These are phyloP conservation scores for Ogataea nonfermentans DNA, from an alignment of 805 yeast species.

Conservation along the genomic window DNA sequence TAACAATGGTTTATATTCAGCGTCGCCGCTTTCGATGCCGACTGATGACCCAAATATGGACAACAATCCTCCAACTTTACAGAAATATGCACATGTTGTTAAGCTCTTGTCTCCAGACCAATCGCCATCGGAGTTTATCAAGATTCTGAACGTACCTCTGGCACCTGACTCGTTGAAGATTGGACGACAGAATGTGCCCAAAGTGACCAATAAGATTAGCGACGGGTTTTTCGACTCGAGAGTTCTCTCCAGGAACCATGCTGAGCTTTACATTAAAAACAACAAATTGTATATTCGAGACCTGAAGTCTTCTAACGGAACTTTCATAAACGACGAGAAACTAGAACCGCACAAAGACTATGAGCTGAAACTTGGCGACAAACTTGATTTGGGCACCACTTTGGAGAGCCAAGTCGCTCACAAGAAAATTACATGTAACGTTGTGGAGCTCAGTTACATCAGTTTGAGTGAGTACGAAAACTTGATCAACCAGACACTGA, in stretches of 20 bases:
- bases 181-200: slow-evolving; percentile 84
- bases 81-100: slow-evolving; percentile 53
- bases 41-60: slow-evolving; percentile 9
- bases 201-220: slow-evolving; percentile 55
- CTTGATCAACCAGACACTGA: slow-evolving; percentile 24
- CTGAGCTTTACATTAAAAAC: slow-evolving; percentile 74
- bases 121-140: slow-evolving; percentile 63
- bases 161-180: slow-evolving; percentile 80
- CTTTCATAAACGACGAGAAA: slow-evolving; percentile 78
- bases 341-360: slow-evolving; percentile 61
- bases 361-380: slow-evolving; percentile 74
- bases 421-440: slow-evolving; percentile 79
- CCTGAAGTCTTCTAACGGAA: slow-evolving; percentile 90
- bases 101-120: slow-evolving; percentile 74
- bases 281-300: slow-evolving; percentile 71
- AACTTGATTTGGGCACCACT: slow-evolving; percentile 92
- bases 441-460: slow-evolving; percentile 68
- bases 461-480: slow-evolving; percentile 36
- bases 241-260: slow-evolving; percentile 91
- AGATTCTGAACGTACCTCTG: slow-evolving; percentile 74
- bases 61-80: slow-evolving; percentile 22
- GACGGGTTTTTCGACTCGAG: slow-evolving; percentile 95
- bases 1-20: slow-evolving; percentile 16
- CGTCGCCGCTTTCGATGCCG: slow-evolving; percentile 8
- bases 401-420: slow-evolving; percentile 69